These are phyloP conservation scores for Nadsonia starkeyi-henricii DNA, from an alignment of 1,139 yeast species.

Conservation along the genomic window DNA sequence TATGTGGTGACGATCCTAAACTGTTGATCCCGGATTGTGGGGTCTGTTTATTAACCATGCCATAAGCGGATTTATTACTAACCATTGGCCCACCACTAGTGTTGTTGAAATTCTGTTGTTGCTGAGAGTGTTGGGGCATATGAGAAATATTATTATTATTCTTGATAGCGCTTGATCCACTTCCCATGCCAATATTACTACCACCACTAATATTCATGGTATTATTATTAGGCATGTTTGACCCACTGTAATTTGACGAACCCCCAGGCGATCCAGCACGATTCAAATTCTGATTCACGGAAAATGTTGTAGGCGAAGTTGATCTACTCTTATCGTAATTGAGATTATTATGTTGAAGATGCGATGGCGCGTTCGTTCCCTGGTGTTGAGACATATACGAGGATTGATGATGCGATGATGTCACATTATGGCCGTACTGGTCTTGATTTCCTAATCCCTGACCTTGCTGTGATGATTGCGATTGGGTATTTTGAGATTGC, in stretches of 20 bases:
- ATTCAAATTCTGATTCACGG: neutral
- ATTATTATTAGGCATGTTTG: slow-evolving; percentile 9
- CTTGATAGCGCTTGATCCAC: too few species aligned
- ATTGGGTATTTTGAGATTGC: neutral
- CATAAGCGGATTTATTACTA: neutral
- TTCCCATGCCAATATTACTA: too few species aligned
- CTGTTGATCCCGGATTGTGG: neutral
- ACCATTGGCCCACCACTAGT: neutral
- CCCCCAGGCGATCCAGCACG: neutral
- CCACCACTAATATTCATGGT: neutral
- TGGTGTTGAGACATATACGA: neutral
- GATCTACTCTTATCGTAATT: neutral
- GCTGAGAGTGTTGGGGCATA: neutral
- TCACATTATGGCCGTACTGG: neutral
- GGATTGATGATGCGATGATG: neutral
- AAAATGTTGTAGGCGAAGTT: neutral
- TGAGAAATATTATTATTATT: neutral
- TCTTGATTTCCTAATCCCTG: slow-evolving; percentile 1
- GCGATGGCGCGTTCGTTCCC: slow-evolving; percentile 5
- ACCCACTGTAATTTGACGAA: slow-evolving; percentile 4
- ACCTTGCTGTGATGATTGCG: neutral
- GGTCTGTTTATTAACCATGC: neutral
- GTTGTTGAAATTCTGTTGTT: neutral
- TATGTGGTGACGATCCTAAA: neutral
- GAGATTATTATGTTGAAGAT: neutral